Conservation (phyloP, 192 early-diverging fungal genomes). For the Podila verticillata region DNA sequence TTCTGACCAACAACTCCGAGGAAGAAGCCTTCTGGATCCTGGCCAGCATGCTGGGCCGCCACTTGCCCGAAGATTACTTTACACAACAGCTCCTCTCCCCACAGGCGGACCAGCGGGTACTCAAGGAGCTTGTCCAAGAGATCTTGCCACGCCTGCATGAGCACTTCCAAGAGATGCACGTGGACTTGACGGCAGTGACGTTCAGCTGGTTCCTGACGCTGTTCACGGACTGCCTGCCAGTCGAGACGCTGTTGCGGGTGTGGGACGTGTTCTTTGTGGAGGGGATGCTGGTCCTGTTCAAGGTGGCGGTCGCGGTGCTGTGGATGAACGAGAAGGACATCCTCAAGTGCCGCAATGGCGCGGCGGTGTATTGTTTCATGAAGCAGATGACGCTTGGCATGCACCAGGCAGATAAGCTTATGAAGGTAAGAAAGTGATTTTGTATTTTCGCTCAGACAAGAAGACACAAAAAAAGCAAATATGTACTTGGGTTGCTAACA, state of each 20-base stretch:
- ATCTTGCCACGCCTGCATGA: conserved; percentile 56
- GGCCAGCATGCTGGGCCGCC: conserved; percentile 55
- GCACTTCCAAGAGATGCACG: conserved; percentile 56
- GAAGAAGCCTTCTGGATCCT: conserved; percentile 58
- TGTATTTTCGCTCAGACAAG: no score
- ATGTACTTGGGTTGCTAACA: no score
- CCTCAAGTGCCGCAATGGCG: conserved; percentile 54
- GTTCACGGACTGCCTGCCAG: conserved; percentile 60
- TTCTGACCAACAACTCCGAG: conserved; percentile 56
- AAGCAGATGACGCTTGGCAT: conserved; percentile 55
- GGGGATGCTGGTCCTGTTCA: conserved; percentile 60
- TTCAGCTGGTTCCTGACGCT: conserved; percentile 67
- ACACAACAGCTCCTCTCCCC: conserved; percentile 59
- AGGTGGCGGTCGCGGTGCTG: conserved; percentile 58
- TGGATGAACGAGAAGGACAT: conserved; percentile 56
- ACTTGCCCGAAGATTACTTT: conserved; percentile 60
- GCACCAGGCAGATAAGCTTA: conserved; percentile 51
- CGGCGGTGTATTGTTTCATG: conserved; percentile 58
- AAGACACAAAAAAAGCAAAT: no score
- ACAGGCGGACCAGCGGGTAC: conserved; percentile 63
- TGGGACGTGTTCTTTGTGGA: conserved; percentile 68
- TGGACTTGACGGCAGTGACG: conserved; percentile 60
- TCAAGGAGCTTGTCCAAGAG: conserved; percentile 57
- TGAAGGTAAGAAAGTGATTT: no score
- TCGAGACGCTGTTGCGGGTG: conserved; percentile 56